A percentile compares a stretch with the other conserved stretches of the same genome.
Conservation (phyloP, 2,329 filamentous ascomycete species). For the Botrytis porri region DNA sequence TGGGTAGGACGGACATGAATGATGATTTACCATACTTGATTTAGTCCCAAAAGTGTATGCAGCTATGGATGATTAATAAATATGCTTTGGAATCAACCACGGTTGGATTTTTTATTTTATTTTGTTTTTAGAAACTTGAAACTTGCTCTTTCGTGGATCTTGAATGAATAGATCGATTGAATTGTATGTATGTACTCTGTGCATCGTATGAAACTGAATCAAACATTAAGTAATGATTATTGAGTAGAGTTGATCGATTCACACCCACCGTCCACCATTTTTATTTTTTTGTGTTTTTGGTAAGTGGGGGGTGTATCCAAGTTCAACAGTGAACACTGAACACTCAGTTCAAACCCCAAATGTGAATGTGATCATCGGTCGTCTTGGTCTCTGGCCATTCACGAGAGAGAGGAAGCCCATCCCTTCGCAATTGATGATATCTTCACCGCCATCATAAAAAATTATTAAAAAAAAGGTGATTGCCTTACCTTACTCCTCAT, state of each 20-base stretch:
- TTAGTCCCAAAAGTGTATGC: neutral
- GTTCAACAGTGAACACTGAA: no score
- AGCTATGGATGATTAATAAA: neutral
- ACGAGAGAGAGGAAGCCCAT: no score
- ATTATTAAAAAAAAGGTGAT: neutral
- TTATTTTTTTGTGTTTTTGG: neutral
- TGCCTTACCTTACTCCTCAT: neutral
- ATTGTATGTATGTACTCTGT: no score
- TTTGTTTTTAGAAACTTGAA: no score
- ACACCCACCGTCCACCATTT: neutral
- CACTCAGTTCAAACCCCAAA: neutral
- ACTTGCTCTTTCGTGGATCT: neutral
- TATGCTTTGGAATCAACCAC: neutral
- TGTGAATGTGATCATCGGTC: conserved; percentile 5
- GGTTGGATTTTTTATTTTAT: neutral
- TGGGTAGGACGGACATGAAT: neutral
- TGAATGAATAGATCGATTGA: neutral
- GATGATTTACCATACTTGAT: neutral
- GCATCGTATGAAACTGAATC: neutral
- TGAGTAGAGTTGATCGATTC: neutral
- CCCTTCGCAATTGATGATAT: neutral
- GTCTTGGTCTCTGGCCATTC: neutral
- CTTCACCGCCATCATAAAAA: conserved; percentile 12
- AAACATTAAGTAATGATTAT: neutral
- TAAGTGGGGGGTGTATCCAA: neutral